Evolutionary conservation across 176 grass and related monocot genomes (phyloP), one percentile per base, ranked within the genome.

Genomic region (Zoysia japonica): DNA sequence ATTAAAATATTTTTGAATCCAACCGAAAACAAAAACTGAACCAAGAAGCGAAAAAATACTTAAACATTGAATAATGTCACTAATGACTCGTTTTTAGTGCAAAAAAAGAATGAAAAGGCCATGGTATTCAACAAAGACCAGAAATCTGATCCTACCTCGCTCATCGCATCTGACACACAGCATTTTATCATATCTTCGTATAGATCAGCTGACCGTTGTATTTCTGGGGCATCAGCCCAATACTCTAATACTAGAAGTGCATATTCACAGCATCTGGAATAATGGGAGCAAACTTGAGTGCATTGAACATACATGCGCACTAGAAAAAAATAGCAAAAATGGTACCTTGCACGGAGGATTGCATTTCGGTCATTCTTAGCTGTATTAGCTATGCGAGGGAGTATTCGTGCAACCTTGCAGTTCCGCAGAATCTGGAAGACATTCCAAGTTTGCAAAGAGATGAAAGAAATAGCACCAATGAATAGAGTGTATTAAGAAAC

Each of bases 201-300:
- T 6, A 93, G 74, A 86, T 93, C 93, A 78, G 88, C 88, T 76
- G 91, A 85, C 20, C 82, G 80, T 56, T 97, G 93, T 85, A 97
- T 97, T 90, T 97, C 93, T 76, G 78, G 91, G 68, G 91, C 91
- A 89, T 97, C 93, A 53, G 91, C 91, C 93, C 93, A 93, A 81
- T 93, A 93, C 83, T 97, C 93, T 50, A 97, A 75, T 87, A 91
- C 55, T 85, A 93, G 82, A 67, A 97, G 84, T 55, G 93, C 86
- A 93, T 97, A 97, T 72, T 93, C 93, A 76, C 91, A 91, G 54
- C 93, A 97, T 78, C 93, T 97, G 82, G 59, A 66, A 74, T 79
- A 82, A 57, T 28, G 74, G 49, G 45, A 46, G 45, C 7, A 46
- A 46, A 46, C 45, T 46, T 46, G 4, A 46, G 45, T 46, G 7